Evolutionary conservation across 2,329 filamentous ascomycete species (phyloP).

Genomic region (Penicillium concentricum): DNA sequence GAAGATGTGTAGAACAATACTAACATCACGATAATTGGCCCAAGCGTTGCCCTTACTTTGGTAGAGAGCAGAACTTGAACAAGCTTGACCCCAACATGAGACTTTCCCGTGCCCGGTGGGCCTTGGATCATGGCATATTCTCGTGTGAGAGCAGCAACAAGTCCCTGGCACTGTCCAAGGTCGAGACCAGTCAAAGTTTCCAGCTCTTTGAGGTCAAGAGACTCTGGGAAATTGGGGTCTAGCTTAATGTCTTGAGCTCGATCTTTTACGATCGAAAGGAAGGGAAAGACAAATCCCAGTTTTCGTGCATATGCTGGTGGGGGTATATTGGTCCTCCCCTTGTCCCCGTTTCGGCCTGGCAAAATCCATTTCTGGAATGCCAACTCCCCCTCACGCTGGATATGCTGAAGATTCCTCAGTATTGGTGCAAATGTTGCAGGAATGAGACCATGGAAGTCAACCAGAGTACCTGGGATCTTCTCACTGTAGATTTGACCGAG

Average conservation of each 20-base stretch:
- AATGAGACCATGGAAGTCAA: slow-evolving; percentile 10
- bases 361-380: slow-evolving; percentile 9
- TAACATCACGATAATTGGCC: slow-evolving; percentile 5
- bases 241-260: neutral
- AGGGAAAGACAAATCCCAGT: slow-evolving; percentile 5
- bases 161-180: slow-evolving; percentile 9
- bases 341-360: neutral
- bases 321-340: neutral
- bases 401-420: slow-evolving; percentile 7
- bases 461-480: slow-evolving; percentile 1
- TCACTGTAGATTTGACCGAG: slow-evolving; percentile 3
- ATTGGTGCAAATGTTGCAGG: slow-evolving; percentile 10
- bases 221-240: neutral
- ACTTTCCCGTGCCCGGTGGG: slow-evolving; percentile 15
- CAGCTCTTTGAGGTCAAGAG: slow-evolving; percentile 6
- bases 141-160: slow-evolving; percentile 14
- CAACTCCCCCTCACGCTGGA: slow-evolving; percentile 3
- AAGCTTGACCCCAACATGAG: slow-evolving; percentile 8
- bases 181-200: slow-evolving; percentile 9
- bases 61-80: slow-evolving; percentile 5
- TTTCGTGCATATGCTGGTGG: slow-evolving; percentile 6
- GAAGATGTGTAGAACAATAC: neutral
- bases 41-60: neutral
- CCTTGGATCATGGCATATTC: slow-evolving; percentile 16
- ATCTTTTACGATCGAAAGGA: neutral